These are phyloP conservation scores for Kwoniella pini DNA, from an alignment of 768 basidiomycete species.

Conservation along the genomic window DNA sequence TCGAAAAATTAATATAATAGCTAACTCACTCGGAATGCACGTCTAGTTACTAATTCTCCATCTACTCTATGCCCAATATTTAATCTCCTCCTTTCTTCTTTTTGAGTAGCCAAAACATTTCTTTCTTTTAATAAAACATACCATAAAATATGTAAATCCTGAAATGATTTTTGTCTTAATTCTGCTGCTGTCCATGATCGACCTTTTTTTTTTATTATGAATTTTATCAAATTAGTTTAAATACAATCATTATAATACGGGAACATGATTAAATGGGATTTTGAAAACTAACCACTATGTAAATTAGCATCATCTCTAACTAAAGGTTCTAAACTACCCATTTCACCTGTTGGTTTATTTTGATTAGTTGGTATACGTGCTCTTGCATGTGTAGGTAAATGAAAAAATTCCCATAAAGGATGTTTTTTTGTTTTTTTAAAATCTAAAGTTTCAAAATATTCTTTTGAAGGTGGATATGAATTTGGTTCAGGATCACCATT, in stretches of 20 bases:
- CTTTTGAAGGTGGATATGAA: constrained; percentile 35
- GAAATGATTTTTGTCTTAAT: constrained; percentile 84
- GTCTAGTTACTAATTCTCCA: constrained; percentile 43
- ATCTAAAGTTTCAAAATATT: constrained; percentile 25
- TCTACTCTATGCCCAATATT: constrained; percentile 51
- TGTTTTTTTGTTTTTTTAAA: constrained; percentile 24
- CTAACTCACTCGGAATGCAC: constrained; percentile 46
- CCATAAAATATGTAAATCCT: constrained; percentile 92
- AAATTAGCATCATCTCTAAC: constrained; percentile 32
- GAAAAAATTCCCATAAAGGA: constrained; percentile 53
- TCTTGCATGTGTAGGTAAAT: constrained; percentile 26
- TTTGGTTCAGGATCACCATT: constrained; percentile 39
- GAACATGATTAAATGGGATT: neutral
- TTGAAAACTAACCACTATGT: constrained; percentile 28
- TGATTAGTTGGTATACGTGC: constrained; percentile 12
- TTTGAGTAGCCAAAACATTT: constrained; percentile 86
- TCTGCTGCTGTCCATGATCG: constrained; percentile 85
- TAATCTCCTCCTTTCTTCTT: constrained; percentile 70
- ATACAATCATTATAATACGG: neutral
- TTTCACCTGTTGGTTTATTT: constrained; percentile 16
- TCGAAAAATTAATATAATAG: neutral
- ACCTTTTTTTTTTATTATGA: constrained; percentile 59
- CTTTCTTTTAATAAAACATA: constrained; percentile 84
- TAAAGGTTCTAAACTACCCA: constrained; percentile 38
- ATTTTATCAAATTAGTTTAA: too few species aligned